Evolutionary conservation across 768 basidiomycete genomes (phyloP).

Genomic region (Lactarius indigo): DNA sequence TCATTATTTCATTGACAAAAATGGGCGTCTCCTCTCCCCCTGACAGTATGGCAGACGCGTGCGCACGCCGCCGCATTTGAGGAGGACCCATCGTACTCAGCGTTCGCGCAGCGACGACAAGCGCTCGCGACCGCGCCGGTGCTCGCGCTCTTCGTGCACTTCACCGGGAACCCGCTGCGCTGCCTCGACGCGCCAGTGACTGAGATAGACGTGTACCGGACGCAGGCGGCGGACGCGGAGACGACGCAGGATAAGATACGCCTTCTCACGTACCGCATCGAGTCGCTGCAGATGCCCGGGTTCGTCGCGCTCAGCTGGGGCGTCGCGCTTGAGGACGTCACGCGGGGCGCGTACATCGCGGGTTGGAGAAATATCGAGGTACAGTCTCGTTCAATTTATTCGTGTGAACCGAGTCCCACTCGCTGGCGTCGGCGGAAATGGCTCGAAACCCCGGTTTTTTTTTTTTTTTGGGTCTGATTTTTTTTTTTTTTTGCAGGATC

Average conservation of each 20-base stretch:
- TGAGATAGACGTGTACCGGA: constrained; percentile 4
- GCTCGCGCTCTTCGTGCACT: neutral
- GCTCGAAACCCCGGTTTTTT: neutral
- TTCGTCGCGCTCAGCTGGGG: constrained; percentile 18
- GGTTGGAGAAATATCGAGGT: constrained; percentile 18
- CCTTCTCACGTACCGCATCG: neutral
- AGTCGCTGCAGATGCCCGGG: constrained; percentile 8
- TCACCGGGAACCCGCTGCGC: neutral
- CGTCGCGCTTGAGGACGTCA: neutral
- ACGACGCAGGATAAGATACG: constrained; percentile 6
- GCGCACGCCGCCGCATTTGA: constrained; percentile 3
- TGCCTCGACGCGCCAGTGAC: constrained; percentile 6
- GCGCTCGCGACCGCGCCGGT: neutral
- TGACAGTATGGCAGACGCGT: constrained; percentile 9
- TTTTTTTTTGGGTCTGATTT: neutral
- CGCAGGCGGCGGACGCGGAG: neutral
- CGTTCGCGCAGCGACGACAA: neutral
- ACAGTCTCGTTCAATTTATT: neutral
- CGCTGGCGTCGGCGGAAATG: neutral
- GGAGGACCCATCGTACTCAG: neutral
- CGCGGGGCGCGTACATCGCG: neutral
- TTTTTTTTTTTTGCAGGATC: constrained; percentile 1
- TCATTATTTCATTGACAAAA: too few relatives aligned
- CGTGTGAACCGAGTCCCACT: too few relatives aligned
- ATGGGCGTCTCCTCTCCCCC: too few relatives aligned